phyloP scores from a whole-genome alignment of 345 rosid genomes.

The Arabidopsis suecica region DNA sequence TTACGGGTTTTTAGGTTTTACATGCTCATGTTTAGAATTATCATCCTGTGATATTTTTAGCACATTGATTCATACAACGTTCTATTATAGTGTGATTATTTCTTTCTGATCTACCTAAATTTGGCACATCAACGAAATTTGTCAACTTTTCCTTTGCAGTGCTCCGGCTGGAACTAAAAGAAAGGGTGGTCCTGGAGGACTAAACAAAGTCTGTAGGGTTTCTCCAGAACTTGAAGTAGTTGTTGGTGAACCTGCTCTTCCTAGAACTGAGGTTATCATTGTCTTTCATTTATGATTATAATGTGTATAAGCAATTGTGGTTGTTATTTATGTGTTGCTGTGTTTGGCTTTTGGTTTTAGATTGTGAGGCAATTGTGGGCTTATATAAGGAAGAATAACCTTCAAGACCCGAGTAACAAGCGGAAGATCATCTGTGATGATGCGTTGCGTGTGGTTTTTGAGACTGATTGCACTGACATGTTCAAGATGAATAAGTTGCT shows the following conservation, averaged over 20 bases:
- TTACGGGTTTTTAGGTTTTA: constrained; percentile 19
- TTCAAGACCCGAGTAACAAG: constrained; percentile 98
- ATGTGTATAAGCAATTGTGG: neutral
- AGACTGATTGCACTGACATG: constrained; percentile 99
- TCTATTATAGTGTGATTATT: neutral
- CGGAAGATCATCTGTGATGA: constrained; percentile 96
- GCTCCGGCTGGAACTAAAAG: constrained; percentile 77
- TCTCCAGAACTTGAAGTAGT: constrained; percentile 88
- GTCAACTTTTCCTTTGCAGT: constrained; percentile 50
- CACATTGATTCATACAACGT: neutral
- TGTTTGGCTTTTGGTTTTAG: constrained; percentile 47
- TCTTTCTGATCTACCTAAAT: neutral
- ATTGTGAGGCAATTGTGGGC: constrained; percentile 98
- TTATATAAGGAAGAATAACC: constrained; percentile 93
- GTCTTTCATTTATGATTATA: too few relatives aligned
- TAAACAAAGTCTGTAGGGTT: constrained; percentile 96
- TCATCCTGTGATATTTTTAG: constrained; percentile 20
- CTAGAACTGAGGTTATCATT: constrained; percentile 63
- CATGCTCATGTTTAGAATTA: constrained; percentile 8
- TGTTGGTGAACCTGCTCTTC: constrained; percentile 95
- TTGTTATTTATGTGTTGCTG: neutral
- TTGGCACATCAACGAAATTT: neutral
- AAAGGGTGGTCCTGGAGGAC: constrained; percentile 94
- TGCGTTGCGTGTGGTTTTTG: constrained; percentile 84
- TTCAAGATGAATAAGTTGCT: constrained; percentile 97